phyloP scores from a whole-genome alignment of 495 filamentous ascomycete genomes.

The Clohesyomyces aquaticus region DNA sequence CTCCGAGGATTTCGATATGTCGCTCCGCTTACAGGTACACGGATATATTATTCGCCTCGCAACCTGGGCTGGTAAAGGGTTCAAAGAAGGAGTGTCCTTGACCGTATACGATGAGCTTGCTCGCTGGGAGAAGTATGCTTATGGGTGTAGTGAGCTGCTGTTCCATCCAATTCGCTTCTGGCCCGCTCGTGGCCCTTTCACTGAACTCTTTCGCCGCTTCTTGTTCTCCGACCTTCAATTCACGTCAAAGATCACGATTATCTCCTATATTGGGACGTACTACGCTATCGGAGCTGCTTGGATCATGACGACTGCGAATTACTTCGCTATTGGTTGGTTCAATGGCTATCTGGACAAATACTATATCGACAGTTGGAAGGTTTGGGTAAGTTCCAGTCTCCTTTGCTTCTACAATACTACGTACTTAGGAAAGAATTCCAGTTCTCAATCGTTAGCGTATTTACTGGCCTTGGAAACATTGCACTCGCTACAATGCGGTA shows the following conservation, averaged over 20 bases:
- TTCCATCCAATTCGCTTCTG: slow-evolving; percentile 73
- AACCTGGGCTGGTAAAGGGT: slow-evolving; percentile 73
- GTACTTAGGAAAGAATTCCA: slow-evolving; percentile 44
- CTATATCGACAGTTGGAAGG: slow-evolving; percentile 52
- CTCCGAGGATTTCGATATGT: slow-evolving; percentile 86
- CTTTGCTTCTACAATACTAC: background rate
- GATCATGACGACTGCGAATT: slow-evolving; percentile 77
- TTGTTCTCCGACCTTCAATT: slow-evolving; percentile 73
- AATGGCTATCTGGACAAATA: slow-evolving; percentile 54
- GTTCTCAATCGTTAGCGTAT: slow-evolving; percentile 55
- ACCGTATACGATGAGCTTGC: slow-evolving; percentile 83
- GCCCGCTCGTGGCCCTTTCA: slow-evolving; percentile 66
- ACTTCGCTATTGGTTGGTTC: slow-evolving; percentile 69
- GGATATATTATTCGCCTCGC: slow-evolving; percentile 77
- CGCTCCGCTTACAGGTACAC: slow-evolving; percentile 71
- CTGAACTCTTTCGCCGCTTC: slow-evolving; percentile 72
- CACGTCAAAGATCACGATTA: slow-evolving; percentile 76
- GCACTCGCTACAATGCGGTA: slow-evolving; percentile 53
- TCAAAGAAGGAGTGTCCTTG: slow-evolving; percentile 81
- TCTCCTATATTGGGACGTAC: slow-evolving; percentile 86
- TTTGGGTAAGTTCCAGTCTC: background rate
- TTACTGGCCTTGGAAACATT: slow-evolving; percentile 53
- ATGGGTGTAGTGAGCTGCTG: slow-evolving; percentile 79
- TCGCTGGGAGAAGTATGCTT: slow-evolving; percentile 85
- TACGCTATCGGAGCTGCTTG: slow-evolving; percentile 82